Percentiles rank a stretch among this genome's conserved stretches.
Evolutionary conservation across 2,329 filamentous ascomycete genomes (phyloP).

Genomic region (Plectosphaerella cucumerina): DNA sequence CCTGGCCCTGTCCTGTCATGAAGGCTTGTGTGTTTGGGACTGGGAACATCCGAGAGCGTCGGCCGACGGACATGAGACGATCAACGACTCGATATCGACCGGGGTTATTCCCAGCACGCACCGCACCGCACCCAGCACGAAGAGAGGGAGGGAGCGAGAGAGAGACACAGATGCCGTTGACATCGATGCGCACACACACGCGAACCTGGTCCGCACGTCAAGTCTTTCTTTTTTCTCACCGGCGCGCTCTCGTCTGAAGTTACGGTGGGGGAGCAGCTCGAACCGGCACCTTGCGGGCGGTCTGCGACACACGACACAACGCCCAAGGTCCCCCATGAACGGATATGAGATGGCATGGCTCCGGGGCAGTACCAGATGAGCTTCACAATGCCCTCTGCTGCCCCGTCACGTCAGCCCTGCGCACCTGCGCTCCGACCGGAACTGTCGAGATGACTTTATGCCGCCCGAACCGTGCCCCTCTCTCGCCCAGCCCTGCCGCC

Average conservation of each 20-base stretch:
- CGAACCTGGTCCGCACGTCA: too few species aligned
- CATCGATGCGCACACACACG: too few species aligned
- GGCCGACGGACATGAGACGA: slow-evolving; percentile 18
- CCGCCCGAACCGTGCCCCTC: background rate
- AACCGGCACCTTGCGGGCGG: too few species aligned
- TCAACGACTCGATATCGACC: slow-evolving; percentile 16
- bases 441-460: slow-evolving; percentile 1
- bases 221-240: background rate
- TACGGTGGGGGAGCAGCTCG: background rate
- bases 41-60: slow-evolving; percentile 5
- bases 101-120: slow-evolving; percentile 5
- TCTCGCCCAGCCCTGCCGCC: background rate
- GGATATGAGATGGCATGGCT: too few species aligned
- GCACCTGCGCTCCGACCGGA: slow-evolving; percentile 2
- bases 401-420: slow-evolving; percentile 12
- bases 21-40: slow-evolving; percentile 23
- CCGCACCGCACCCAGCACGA: background rate
- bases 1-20: slow-evolving; percentile 24
- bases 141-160: background rate
- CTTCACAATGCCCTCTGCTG: slow-evolving; percentile 19
- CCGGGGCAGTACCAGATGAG: slow-evolving; percentile 3
- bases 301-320: too few species aligned
- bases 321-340: too few species aligned
- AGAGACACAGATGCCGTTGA: too few species aligned
- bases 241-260: background rate